A percentile compares a stretch with the other conserved stretches of the same genome.
These are phyloP conservation scores for Thelonectria olida DNA, from an alignment of 2,329 filamentous ascomycete species.

Conservation along the genomic window DNA sequence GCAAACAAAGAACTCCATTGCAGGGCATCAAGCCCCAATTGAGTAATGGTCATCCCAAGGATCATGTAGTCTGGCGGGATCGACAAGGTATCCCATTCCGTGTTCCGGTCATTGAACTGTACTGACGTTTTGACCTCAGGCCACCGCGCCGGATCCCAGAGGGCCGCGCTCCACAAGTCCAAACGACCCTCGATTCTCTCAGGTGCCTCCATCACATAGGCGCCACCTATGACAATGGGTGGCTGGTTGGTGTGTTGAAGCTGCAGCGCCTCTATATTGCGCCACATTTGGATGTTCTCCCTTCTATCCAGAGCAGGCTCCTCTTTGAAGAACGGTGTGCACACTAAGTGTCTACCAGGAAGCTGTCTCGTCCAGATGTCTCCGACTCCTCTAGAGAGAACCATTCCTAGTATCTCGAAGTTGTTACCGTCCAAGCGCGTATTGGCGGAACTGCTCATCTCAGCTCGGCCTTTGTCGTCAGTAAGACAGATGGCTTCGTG, in stretches of 20 bases:
- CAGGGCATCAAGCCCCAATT: no score
- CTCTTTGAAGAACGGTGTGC: background rate
- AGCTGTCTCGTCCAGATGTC: constrained; percentile 9
- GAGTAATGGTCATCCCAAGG: no score
- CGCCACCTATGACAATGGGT: no score
- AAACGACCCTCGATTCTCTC: constrained; percentile 24
- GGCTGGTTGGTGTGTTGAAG: no score
- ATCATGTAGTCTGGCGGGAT: no score
- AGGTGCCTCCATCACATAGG: no score
- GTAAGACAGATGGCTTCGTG: constrained; percentile 13
- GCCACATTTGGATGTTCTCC: background rate
- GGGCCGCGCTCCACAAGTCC: constrained; percentile 19
- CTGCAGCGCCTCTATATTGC: background rate
- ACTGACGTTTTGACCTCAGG: constrained; percentile 16
- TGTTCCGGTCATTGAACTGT: no score
- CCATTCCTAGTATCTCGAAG: constrained; percentile 14
- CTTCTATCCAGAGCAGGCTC: no score
- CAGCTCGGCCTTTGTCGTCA: background rate
- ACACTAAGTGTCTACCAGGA: background rate
- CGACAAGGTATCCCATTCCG: no score
- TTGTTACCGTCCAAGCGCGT: no score
- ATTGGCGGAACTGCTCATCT: background rate
- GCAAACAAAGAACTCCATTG: no score
- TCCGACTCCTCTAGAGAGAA: constrained; percentile 15
- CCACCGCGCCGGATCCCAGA: constrained; percentile 25